A percentile compares a stretch with the other conserved stretches of the same genome.
These are phyloP conservation scores for Phytopythium mirpurense DNA, from an alignment of 352 stramenopile genomes.

Conservation along the genomic window DNA sequence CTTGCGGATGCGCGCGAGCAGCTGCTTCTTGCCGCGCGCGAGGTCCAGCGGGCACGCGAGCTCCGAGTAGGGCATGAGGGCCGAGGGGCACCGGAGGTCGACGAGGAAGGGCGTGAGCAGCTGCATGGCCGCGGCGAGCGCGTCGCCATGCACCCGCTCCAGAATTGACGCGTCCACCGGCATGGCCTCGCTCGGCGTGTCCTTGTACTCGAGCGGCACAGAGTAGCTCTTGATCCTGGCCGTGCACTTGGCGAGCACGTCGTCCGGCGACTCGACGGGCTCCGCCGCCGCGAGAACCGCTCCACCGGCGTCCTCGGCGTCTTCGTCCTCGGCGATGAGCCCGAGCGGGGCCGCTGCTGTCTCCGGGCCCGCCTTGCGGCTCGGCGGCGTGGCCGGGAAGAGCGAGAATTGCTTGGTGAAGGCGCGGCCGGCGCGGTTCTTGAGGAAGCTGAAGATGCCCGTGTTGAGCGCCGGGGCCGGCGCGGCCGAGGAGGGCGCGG, in stretches of 20 bases:
- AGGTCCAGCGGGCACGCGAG: conserved; percentile 43
- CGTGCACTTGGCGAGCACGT: conserved; percentile 44
- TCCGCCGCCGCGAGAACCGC: conserved; percentile 9
- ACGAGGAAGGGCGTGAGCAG: conserved; percentile 51
- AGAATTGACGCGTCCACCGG: conserved; percentile 37
- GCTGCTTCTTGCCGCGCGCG: conserved; percentile 54
- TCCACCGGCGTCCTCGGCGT: conserved; percentile 18
- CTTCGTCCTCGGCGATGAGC: conserved; percentile 42
- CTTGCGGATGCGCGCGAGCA: conserved; percentile 32
- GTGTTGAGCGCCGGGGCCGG: conserved; percentile 41
- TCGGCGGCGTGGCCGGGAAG: conserved; percentile 25
- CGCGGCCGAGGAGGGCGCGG: conserved; percentile 7
- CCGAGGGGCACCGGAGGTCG: conserved; percentile 30
- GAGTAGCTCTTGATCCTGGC: conserved; percentile 46
- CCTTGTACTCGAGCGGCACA: conserved; percentile 45
- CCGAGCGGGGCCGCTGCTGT: conserved; percentile 16
- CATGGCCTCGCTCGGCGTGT: conserved; percentile 51
- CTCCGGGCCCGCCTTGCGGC: conserved; percentile 7
- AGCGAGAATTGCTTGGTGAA: conserved; percentile 65
- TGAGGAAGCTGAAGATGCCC: conserved; percentile 71
- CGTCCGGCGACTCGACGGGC: conserved; percentile 26
- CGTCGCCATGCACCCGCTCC: conserved; percentile 42
- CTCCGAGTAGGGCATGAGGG: conserved; percentile 25
- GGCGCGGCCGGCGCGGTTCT: conserved; percentile 56
- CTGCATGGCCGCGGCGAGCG: conserved; percentile 38